Evolutionary conservation across 345 rosid species (phyloP).

Genomic region (Euphorbia peplus): DNA sequence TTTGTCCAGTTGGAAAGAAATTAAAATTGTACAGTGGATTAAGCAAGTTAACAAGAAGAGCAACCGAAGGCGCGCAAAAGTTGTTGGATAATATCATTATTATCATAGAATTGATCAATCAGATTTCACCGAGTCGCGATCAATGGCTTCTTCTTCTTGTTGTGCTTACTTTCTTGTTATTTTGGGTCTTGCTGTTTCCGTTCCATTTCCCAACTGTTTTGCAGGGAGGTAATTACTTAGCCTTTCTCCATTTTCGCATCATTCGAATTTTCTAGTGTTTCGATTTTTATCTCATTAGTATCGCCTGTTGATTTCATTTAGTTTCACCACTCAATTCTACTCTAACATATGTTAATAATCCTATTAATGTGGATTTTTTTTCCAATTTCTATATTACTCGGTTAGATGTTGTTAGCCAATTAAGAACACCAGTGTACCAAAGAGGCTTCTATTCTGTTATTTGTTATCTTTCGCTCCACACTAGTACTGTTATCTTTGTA

Average conservation of each 20-base stretch:
- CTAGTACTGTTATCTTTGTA: not conserved
- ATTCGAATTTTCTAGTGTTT: not conserved
- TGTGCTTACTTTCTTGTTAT: conserved; percentile 17
- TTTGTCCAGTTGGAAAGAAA: too few species aligned
- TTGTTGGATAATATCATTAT: not conserved
- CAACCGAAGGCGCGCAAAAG: not conserved
- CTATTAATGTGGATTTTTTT: conserved; percentile 17
- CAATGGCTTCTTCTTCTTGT: conserved; percentile 19
- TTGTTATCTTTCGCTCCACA: not conserved
- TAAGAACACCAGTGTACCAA: too few species aligned
- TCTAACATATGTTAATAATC: not conserved
- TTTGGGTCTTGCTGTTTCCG: conserved; percentile 18
- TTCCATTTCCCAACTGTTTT: conserved; percentile 18
- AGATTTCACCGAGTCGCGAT: conserved; percentile 1
- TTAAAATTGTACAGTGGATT: not conserved
- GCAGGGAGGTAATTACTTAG: conserved; percentile 39
- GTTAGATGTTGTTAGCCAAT: too few species aligned
- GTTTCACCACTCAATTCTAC: not conserved
- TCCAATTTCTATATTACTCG: too few species aligned
- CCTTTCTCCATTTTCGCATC: not conserved
- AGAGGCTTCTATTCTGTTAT: not conserved
- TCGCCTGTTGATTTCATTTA: not conserved
- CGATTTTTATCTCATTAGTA: not conserved
- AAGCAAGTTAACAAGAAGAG: not conserved
- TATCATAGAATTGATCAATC: not conserved